Conservation (phyloP, 139 green algal species). For the Closterium sp. region DNA sequence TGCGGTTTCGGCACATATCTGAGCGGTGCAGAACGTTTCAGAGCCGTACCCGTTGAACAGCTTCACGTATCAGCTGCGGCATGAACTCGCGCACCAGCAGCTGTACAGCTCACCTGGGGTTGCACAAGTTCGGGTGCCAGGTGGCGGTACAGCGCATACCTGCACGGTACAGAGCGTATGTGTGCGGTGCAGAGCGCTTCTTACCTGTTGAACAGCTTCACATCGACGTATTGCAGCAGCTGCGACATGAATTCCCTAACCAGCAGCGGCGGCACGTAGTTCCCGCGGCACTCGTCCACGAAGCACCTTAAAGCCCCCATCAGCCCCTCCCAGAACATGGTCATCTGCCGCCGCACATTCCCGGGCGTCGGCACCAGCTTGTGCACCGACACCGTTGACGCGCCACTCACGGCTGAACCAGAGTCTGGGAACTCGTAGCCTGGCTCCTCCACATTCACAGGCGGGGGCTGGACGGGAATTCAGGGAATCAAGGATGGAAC, state of each 20-base stretch:
- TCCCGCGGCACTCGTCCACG: neutral
- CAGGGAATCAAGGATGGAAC: too few species aligned
- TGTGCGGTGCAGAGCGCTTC: neutral
- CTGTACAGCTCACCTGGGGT: too few species aligned
- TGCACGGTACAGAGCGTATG: too few species aligned
- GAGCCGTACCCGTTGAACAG: too few species aligned
- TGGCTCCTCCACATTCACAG: neutral
- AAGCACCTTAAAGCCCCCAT: neutral
- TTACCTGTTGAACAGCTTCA: constrained; percentile 3
- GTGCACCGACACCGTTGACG: neutral
- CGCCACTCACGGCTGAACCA: neutral
- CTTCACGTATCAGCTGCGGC: too few species aligned
- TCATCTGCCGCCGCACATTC: constrained; percentile 1
- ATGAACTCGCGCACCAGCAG: neutral
- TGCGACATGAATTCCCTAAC: neutral
- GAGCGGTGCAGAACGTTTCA: too few species aligned
- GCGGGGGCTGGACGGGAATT: too few species aligned
- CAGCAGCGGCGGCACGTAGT: constrained; percentile 13
- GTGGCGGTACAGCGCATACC: too few species aligned
- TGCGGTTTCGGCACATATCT: too few species aligned
- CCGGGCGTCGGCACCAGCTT: neutral
- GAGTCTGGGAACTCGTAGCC: neutral
- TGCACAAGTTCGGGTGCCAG: too few species aligned
- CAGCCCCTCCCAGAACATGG: neutral
- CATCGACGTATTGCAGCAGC: neutral